phyloP scores from a whole-genome alignment of 2,329 filamentous ascomycete species.

The Aspergillus glaucus region DNA sequence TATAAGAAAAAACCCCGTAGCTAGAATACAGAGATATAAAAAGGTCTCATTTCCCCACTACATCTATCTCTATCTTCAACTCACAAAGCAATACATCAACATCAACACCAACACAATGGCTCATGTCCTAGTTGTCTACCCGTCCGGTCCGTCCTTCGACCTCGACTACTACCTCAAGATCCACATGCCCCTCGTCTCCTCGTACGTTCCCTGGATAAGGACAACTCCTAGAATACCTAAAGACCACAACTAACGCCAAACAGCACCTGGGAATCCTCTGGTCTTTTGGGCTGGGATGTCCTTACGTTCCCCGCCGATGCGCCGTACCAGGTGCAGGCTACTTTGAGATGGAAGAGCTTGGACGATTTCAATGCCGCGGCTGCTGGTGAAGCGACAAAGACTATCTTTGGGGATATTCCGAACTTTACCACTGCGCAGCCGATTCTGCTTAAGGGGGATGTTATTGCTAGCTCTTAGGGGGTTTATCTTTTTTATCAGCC shows the following conservation, averaged over 20 bases:
- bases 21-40: too few relatives aligned
- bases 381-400: background rate
- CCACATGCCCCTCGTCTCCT: background rate
- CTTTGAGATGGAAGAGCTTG: background rate
- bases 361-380: background rate
- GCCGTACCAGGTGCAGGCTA: background rate
- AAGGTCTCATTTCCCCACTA: too few relatives aligned
- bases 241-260: background rate
- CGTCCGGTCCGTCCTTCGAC: background rate
- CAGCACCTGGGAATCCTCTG: background rate
- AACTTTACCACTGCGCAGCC: background rate
- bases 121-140: background rate
- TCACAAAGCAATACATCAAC: too few relatives aligned
- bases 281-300: background rate
- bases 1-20: too few relatives aligned
- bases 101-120: background rate
- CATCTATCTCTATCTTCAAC: too few relatives aligned
- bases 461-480: background rate
- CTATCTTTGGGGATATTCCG: background rate
- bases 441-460: background rate
- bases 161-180: background rate
- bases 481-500: background rate
- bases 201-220: background rate
- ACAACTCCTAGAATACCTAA: background rate
- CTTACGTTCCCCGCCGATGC: background rate